phyloP scores from a whole-genome alignment of 2,329 filamentous ascomycete species.

The Lasiodiplodia gonubiensis region DNA sequence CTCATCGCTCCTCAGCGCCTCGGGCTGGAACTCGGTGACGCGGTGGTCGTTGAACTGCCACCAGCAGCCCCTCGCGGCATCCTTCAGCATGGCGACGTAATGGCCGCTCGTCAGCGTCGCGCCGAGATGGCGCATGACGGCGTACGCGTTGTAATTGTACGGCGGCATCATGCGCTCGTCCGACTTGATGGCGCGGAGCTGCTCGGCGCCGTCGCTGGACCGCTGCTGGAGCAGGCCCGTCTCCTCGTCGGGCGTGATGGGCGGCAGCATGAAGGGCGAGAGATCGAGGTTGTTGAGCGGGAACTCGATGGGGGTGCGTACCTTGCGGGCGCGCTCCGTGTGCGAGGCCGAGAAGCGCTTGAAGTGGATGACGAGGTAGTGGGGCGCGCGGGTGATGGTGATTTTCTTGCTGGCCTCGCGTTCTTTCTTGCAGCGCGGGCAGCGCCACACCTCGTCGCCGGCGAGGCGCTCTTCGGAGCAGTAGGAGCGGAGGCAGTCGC shows the following conservation, averaged over 20 bases:
- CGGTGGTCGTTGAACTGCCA: slow-evolving; percentile 64
- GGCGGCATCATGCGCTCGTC: slow-evolving; percentile 58
- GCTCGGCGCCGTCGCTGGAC: slow-evolving; percentile 34
- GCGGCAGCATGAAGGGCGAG: slow-evolving; percentile 63
- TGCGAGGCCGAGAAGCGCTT: slow-evolving; percentile 69
- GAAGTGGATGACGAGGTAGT: slow-evolving; percentile 78
- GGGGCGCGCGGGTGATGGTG: slow-evolving; percentile 77
- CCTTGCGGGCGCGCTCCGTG: slow-evolving; percentile 67
- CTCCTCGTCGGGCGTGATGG: slow-evolving; percentile 46
- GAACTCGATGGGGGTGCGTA: slow-evolving; percentile 74
- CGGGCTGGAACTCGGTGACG: slow-evolving; percentile 63
- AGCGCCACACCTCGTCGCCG: slow-evolving; percentile 72
- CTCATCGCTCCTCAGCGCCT: slow-evolving; percentile 54
- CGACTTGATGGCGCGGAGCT: slow-evolving; percentile 42
- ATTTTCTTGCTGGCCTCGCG: slow-evolving; percentile 72
- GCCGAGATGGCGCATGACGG: slow-evolving; percentile 79
- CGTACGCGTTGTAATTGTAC: slow-evolving; percentile 84
- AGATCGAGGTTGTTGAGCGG: slow-evolving; percentile 74
- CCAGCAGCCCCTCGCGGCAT: slow-evolving; percentile 61
- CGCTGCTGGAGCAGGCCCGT: slow-evolving; percentile 42
- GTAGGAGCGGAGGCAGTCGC: slow-evolving; percentile 73
- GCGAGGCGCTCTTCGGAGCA: slow-evolving; percentile 70
- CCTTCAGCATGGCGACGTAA: slow-evolving; percentile 70
- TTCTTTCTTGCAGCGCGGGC: slow-evolving; percentile 73
- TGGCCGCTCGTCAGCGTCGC: slow-evolving; percentile 73